Evolutionary conservation across 2,329 filamentous ascomycete genomes (phyloP).

Genomic region (Colletotrichum caudatum): DNA sequence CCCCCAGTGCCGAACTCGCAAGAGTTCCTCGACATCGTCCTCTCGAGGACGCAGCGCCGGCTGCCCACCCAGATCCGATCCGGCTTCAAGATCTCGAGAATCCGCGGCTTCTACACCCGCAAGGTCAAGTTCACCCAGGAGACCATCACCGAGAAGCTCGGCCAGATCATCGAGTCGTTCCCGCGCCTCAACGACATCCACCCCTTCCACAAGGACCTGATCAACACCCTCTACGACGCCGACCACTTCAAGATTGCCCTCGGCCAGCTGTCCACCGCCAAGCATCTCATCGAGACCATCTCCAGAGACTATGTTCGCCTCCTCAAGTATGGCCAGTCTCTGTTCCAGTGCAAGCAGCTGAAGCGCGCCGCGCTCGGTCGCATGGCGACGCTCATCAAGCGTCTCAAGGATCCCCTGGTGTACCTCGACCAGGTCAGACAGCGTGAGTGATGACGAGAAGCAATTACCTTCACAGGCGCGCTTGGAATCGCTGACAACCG

Average conservation of each 20-base stretch:
- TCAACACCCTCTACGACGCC: conserved; percentile 98
- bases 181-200: conserved; percentile 94
- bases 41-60: conserved; percentile 91
- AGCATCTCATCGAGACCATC: conserved; percentile 96
- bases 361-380: conserved; percentile 96
- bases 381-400: conserved; percentile 97
- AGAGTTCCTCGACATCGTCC: conserved; percentile 97
- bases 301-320: conserved; percentile 91
- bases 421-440: conserved; percentile 60
- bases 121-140: conserved; percentile 99
- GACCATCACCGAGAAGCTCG: conserved; percentile 95
- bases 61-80: conserved; percentile 95
- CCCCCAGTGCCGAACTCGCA: conserved; percentile 90
- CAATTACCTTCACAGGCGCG: background rate
- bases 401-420: conserved; percentile 85
- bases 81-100: conserved; percentile 93
- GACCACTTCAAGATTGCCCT: conserved; percentile 98
- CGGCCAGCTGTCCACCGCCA: conserved; percentile 94
- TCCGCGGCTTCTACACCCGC: conserved; percentile 61
- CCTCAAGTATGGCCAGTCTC: conserved; percentile 89
- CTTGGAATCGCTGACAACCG: conserved; percentile 1
- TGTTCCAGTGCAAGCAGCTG: conserved; percentile 99
- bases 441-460: conserved; percentile 48
- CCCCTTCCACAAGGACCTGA: conserved; percentile 85
- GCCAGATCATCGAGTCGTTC: conserved; percentile 90